These are phyloP conservation scores for Cucurbita ficifolia DNA, from an alignment of 306 rosid genomes.

Conservation along the genomic window DNA sequence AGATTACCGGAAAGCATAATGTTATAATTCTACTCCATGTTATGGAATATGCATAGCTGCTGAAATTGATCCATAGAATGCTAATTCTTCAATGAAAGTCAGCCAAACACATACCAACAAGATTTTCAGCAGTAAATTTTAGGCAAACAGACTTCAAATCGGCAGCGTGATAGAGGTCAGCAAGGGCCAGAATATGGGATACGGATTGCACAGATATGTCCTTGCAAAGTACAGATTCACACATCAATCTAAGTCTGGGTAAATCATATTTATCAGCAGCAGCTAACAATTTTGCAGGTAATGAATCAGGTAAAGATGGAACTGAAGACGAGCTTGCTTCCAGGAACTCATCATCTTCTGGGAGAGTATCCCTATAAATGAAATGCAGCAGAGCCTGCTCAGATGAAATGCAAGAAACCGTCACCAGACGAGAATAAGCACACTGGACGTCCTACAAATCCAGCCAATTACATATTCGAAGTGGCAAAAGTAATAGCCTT, in stretches of 20 bases:
- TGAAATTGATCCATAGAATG: neutral
- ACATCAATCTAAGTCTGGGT: slow-evolving; percentile 78
- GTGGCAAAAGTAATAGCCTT: neutral
- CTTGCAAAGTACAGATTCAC: slow-evolving; percentile 92
- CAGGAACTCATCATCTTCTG: slow-evolving; percentile 61
- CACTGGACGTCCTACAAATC: neutral
- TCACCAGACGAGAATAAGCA: slow-evolving; percentile 1
- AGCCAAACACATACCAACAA: slow-evolving; percentile 49
- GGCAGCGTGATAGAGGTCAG: slow-evolving; percentile 67
- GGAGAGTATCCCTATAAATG: slow-evolving; percentile 67
- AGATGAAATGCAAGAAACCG: slow-evolving; percentile 17
- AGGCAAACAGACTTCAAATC: slow-evolving; percentile 81
- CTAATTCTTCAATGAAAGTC: slow-evolving; percentile 5
- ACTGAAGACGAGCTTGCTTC: slow-evolving; percentile 44
- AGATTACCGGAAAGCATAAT: neutral
- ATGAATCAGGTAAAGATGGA: slow-evolving; percentile 49
- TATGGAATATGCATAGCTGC: neutral
- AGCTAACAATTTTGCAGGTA: slow-evolving; percentile 77
- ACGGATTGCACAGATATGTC: slow-evolving; percentile 81
- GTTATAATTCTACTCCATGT: neutral
- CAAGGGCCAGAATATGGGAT: slow-evolving; percentile 78
- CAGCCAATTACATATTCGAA: neutral
- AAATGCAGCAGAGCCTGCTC: slow-evolving; percentile 87
- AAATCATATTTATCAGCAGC: slow-evolving; percentile 78
- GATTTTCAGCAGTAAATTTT: slow-evolving; percentile 85